Percentiles rank a stretch among this genome's conserved stretches.
Evolutionary conservation across 192 early-diverging fungal genomes (phyloP).

Genomic region (Coemansia sp.): DNA sequence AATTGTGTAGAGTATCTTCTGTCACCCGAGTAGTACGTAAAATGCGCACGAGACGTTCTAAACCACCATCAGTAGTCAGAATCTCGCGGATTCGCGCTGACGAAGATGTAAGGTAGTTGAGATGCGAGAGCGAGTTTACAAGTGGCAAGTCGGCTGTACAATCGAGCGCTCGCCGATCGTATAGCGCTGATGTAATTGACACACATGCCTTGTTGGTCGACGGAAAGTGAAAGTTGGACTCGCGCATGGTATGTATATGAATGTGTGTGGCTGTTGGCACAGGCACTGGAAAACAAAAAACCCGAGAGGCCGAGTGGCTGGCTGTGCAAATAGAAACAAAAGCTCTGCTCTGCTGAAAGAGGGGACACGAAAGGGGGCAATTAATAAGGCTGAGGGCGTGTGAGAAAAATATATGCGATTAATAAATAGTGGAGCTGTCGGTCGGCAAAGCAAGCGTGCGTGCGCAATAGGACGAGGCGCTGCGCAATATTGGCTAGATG

Average conservation of each 20-base stretch:
- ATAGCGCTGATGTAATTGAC: conserved; percentile 73
- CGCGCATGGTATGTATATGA: conserved; percentile 59
- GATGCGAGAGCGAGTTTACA: conserved; percentile 83
- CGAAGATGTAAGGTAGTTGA: conserved; percentile 81
- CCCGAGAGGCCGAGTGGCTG: conserved; percentile 5
- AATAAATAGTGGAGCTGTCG: too few species aligned
- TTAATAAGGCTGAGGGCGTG: conserved; percentile 8
- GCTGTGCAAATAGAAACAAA: conserved; percentile 11
- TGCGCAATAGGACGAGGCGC: too few species aligned
- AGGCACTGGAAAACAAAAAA: background rate
- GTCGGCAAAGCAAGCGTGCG: too few species aligned
- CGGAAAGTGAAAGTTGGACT: conserved; percentile 80
- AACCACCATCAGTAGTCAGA: conserved; percentile 81
- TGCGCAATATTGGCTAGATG: too few species aligned
- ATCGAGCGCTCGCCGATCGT: conserved; percentile 95
- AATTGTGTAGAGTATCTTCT: conserved; percentile 66
- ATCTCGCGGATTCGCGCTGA: conserved; percentile 77
- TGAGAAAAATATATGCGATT: too few species aligned
- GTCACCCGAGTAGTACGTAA: conserved; percentile 64
- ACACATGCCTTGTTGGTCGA: conserved; percentile 75
- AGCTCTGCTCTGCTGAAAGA: background rate
- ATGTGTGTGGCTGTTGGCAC: background rate
- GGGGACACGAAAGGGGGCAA: conserved; percentile 7
- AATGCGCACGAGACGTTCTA: conserved; percentile 83
- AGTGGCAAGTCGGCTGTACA: conserved; percentile 84